phyloP scores from a whole-genome alignment of 257 asterid species.

The Solanum verrucosum region DNA sequence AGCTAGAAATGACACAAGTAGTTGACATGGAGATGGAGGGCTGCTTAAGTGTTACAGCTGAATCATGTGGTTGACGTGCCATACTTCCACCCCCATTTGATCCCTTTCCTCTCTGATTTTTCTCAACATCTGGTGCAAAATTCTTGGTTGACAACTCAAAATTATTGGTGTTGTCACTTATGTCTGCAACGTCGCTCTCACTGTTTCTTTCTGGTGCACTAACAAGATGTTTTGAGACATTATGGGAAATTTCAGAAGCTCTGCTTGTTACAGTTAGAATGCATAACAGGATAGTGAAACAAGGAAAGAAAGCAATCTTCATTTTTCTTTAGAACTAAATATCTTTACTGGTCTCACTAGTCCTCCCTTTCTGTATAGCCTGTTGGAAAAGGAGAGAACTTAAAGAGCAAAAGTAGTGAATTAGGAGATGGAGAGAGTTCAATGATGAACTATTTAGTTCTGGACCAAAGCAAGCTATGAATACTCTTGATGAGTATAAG shows the following conservation, averaged over 20 bases:
- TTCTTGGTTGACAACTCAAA: constrained; percentile 2
- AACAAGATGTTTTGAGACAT: background rate
- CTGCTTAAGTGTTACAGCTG: background rate
- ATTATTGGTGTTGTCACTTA: background rate
- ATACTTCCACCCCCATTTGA: constrained; percentile 36
- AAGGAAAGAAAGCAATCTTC: constrained; percentile 10
- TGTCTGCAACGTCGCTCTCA: constrained; percentile 9
- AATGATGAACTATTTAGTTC: background rate
- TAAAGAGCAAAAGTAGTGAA: background rate
- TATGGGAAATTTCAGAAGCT: constrained; percentile 15
- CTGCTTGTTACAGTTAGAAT: constrained; percentile 2
- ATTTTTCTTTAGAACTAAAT: background rate
- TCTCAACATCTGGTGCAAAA: constrained; percentile 2
- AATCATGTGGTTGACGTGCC: constrained; percentile 22
- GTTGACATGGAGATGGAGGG: constrained; percentile 4
- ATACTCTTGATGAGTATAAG: background rate
- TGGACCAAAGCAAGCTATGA: background rate
- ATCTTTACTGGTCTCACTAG: background rate
- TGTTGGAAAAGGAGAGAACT: background rate
- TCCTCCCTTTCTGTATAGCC: background rate
- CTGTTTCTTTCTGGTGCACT: constrained; percentile 8
- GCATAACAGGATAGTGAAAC: constrained; percentile 19
- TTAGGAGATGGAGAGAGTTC: background rate
- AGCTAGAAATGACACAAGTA: constrained; percentile 12
- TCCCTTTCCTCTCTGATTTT: constrained; percentile 29